These are phyloP conservation scores for Cercophora samala DNA, from an alignment of 495 filamentous ascomycete species.

Conservation along the genomic window DNA sequence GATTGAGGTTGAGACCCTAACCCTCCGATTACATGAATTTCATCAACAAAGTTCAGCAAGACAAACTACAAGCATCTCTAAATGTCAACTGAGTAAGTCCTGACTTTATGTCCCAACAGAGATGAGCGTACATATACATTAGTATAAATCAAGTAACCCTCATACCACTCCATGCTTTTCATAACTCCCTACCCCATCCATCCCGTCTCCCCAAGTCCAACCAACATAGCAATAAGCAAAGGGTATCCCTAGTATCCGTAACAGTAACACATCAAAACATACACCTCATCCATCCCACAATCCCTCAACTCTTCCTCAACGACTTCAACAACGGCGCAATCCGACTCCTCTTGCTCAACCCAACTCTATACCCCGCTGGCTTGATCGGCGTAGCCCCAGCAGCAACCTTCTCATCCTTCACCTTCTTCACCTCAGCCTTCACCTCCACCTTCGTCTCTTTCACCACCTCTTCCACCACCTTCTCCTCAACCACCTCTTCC, in stretches of 20 bases:
- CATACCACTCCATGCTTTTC: too few relatives aligned
- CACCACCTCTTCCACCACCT: neutral
- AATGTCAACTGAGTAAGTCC: too few relatives aligned
- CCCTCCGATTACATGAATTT: too few relatives aligned
- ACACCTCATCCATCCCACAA: neutral
- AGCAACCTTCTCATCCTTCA: neutral
- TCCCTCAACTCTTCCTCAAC: neutral
- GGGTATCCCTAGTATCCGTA: neutral
- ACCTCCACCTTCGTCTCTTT: neutral
- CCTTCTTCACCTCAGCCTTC: neutral
- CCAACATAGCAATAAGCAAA: neutral
- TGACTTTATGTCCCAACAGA: too few relatives aligned
- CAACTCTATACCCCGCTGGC: neutral
- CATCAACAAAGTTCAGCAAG: too few relatives aligned
- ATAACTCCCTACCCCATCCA: too few relatives aligned
- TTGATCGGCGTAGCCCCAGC: neutral
- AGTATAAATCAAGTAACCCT: too few relatives aligned
- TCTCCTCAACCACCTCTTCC: neutral
- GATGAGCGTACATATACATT: too few relatives aligned
- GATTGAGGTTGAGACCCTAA: too few relatives aligned
- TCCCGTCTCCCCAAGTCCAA: neutral
- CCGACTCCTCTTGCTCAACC: neutral
- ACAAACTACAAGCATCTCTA: too few relatives aligned
- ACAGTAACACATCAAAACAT: neutral
- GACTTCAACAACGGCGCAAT: slow-evolving; percentile 4